Evolutionary conservation across 441 rosid genomes (phyloP).

Genomic region (Melastoma candidum): DNA sequence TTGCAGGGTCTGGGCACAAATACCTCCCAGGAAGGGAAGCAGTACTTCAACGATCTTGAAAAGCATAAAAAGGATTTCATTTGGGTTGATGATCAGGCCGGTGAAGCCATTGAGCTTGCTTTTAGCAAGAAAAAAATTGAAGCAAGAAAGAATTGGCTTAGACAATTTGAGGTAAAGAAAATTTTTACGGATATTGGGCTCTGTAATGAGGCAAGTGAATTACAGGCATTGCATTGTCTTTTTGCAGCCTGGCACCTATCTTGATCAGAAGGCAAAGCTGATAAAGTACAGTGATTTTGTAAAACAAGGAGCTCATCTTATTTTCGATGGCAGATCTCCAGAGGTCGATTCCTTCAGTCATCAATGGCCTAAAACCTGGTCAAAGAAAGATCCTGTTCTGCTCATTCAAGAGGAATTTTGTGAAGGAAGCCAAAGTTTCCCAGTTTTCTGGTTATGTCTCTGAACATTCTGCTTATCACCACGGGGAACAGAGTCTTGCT

Average conservation of each 20-base stretch:
- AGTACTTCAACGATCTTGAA: conserved; percentile 48
- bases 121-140: conserved; percentile 96
- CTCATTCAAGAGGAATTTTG: conserved; percentile 74
- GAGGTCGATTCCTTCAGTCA: conserved; percentile 93
- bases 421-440: conserved; percentile 64
- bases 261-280: conserved; percentile 57
- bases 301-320: conserved; percentile 79
- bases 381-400: conserved; percentile 91
- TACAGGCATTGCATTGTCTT: not conserved
- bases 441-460: conserved; percentile 86
- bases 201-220: not conserved
- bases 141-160: conserved; percentile 89
- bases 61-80: conserved; percentile 79
- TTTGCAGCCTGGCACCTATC: conserved; percentile 89
- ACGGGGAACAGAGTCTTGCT: conserved; percentile 88
- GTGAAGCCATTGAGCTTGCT: conserved; percentile 89
- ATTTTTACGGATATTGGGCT: no score
- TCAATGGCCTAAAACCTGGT: conserved; percentile 93
- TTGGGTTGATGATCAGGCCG: conserved; percentile 74
- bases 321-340: conserved; percentile 96
- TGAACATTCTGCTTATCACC: conserved; percentile 90
- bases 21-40: conserved; percentile 58
- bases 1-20: conserved; percentile 92
- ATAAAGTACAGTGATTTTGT: conserved; percentile 85
- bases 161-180: conserved; percentile 52